A percentile compares a stretch with the other conserved stretches of the same genome.
These are phyloP conservation scores for Debaryomyces prosopidis DNA, from an alignment of 805 yeast species.

Conservation along the genomic window DNA sequence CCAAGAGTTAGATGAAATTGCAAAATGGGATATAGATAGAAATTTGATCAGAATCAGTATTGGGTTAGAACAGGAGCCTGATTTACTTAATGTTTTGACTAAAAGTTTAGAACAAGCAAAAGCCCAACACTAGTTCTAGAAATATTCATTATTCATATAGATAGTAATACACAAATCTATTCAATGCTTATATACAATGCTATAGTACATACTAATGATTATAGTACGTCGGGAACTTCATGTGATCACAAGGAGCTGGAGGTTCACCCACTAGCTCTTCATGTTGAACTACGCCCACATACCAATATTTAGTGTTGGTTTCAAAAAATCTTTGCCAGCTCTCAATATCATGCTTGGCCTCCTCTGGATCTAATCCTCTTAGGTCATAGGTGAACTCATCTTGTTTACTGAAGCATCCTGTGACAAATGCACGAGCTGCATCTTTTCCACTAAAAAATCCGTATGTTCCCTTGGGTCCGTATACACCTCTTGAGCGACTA, in stretches of 20 bases:
- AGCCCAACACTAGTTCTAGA: slow-evolving; percentile 1
- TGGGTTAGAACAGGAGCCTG: slow-evolving; percentile 75
- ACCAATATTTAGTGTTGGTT: slow-evolving; percentile 55
- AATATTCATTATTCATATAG: too few relatives aligned
- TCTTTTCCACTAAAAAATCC: slow-evolving; percentile 62
- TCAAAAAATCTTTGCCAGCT: slow-evolving; percentile 57
- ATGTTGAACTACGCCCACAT: slow-evolving; percentile 56
- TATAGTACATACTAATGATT: not conserved
- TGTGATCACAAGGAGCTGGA: slow-evolving; percentile 48
- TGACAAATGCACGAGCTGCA: slow-evolving; percentile 66
- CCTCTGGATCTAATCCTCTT: slow-evolving; percentile 52
- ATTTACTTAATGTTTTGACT: slow-evolving; percentile 50
- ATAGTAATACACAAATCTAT: too few relatives aligned
- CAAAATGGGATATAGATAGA: slow-evolving; percentile 78
- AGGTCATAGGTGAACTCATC: slow-evolving; percentile 67
- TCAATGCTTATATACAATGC: too few relatives aligned
- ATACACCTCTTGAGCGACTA: slow-evolving; percentile 45
- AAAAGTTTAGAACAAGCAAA: slow-evolving; percentile 50
- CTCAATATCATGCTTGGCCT: slow-evolving; percentile 38
- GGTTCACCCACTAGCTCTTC: slow-evolving; percentile 46
- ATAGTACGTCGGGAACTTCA: slow-evolving; percentile 21
- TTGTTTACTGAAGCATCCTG: slow-evolving; percentile 60
- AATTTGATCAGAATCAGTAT: slow-evolving; percentile 78
- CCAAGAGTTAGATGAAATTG: slow-evolving; percentile 76
- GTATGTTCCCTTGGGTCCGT: slow-evolving; percentile 63